Evolutionary conservation across 805 yeast genomes (phyloP), one percentile per base, ranked within the genome.

Genomic region (Ogataea parapolymorpha): DNA sequence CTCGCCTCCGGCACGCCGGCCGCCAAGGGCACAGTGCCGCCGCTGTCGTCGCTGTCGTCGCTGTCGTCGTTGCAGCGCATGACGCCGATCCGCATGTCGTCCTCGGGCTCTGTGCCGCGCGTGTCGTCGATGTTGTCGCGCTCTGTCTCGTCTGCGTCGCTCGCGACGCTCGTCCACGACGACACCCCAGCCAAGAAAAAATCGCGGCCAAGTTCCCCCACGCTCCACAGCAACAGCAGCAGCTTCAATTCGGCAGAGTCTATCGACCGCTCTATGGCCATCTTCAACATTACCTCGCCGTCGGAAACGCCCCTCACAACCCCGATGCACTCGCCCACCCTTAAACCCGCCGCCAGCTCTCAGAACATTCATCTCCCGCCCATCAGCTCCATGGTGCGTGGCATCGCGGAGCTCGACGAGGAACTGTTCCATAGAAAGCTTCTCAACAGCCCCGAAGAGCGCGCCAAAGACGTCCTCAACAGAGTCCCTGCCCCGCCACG

Each of bases 41-140:
- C 51, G 15, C 42, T 54, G 15, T 30, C 50, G 20, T 69, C 73
- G 15, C 42, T 54, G 15, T 30, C 50, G 20, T 69, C 73, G 1
- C 50, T 74, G 16, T 66, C 77, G 0, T 72, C 84, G 3, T 58
- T 81, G 39, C 85, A 80, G 55, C 68, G 80, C 54, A 76, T 80
- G 82, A 80, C 84, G 0, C 85, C 83, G 6, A 54, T 78, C 20
- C 58, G 69, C 27, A 41, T 53, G 46, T 44, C 55, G 17, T 51
- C 61, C 41, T 26, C 42, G 13, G 44, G 53, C 26, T 45, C 63
- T 42, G 25, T 48, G 13, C 48, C 54, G 17, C 47, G 54, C 23
- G 41, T 48, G 13, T 37, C 53, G 8, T 51, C 58, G n/a, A 25
- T 51, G 37, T 32, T 48, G 24, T 39, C 43, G 24, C 51, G 37